Conservation (phyloP, 768 basidiomycete species). For the Lactarius evosmus region DNA sequence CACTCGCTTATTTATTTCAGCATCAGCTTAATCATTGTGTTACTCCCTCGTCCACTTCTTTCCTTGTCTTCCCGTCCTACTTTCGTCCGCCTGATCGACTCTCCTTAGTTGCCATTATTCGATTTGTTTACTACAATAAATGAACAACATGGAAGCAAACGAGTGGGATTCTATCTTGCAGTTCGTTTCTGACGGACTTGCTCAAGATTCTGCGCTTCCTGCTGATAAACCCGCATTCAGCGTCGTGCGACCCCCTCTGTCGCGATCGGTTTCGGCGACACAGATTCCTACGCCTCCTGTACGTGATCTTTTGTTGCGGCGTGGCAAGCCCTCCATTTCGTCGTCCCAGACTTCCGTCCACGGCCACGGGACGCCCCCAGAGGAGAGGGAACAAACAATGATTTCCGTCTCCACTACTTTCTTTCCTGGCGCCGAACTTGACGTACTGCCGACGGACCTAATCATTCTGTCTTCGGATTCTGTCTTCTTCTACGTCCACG, state of each 20-base stretch:
- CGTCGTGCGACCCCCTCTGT: slow-evolving; percentile 25
- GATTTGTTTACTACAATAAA: neutral
- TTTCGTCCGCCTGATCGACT: neutral
- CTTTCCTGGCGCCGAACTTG: slow-evolving; percentile 61
- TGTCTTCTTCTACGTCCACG: slow-evolving; percentile 83
- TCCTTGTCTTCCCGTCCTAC: neutral
- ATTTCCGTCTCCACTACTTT: slow-evolving; percentile 85
- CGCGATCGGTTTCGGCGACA: slow-evolving; percentile 13
- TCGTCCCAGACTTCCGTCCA: slow-evolving; percentile 34
- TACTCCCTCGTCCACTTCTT: neutral
- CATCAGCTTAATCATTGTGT: neutral
- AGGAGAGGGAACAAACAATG: slow-evolving; percentile 43
- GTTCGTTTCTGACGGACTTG: slow-evolving; percentile 50
- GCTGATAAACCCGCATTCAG: slow-evolving; percentile 40
- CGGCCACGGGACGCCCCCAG: slow-evolving; percentile 36
- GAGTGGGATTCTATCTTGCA: slow-evolving; percentile 65
- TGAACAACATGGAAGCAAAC: slow-evolving; percentile 39
- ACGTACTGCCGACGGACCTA: slow-evolving; percentile 55
- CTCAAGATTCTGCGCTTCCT: slow-evolving; percentile 29
- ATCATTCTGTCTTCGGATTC: slow-evolving; percentile 68
- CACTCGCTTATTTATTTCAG: neutral
- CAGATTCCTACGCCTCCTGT: slow-evolving; percentile 60
- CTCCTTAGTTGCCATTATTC: neutral
- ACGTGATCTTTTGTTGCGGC: slow-evolving; percentile 30
- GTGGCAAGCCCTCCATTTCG: slow-evolving; percentile 9